These are phyloP conservation scores for Quercus alba DNA, from an alignment of 306 rosid genomes.

Conservation along the genomic window DNA sequence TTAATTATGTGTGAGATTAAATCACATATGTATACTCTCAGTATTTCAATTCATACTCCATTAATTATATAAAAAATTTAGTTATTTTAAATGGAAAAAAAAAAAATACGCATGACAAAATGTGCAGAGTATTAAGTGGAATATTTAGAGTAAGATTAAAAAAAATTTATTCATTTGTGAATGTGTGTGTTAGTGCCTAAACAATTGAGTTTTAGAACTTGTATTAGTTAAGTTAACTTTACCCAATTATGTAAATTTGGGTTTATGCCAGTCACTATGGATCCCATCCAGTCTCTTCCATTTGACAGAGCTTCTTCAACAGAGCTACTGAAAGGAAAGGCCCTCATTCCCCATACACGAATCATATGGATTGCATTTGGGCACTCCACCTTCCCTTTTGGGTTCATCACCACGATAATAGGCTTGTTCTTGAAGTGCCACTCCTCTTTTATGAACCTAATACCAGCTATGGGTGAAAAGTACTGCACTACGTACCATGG, in stretches of 20 bases:
- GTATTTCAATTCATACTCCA: no score
- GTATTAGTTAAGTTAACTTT: not conserved
- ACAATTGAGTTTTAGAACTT: no score
- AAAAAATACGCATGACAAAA: no score
- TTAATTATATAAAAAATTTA: no score
- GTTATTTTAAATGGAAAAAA: no score
- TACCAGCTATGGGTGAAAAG: constrained; percentile 9
- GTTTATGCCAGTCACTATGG: not conserved
- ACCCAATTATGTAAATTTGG: constrained; percentile 16
- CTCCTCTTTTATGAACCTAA: constrained; percentile 26
- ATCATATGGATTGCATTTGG: constrained; percentile 32
- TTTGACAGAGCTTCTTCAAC: not conserved
- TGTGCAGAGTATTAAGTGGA: no score
- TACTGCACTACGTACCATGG: constrained; percentile 31
- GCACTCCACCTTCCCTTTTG: constrained; percentile 21
- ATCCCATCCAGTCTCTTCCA: not conserved
- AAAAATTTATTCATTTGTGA: no score
- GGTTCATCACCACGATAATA: constrained; percentile 23
- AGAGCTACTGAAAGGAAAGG: constrained; percentile 21
- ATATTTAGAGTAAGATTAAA: no score
- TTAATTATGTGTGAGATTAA: no score
- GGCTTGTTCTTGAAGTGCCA: constrained; percentile 42
- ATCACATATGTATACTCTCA: no score
- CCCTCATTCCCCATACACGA: constrained; percentile 19
- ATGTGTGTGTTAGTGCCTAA: no score